phyloP scores from a whole-genome alignment of 306 rosid genomes.

The Phaseolus lunatus region DNA sequence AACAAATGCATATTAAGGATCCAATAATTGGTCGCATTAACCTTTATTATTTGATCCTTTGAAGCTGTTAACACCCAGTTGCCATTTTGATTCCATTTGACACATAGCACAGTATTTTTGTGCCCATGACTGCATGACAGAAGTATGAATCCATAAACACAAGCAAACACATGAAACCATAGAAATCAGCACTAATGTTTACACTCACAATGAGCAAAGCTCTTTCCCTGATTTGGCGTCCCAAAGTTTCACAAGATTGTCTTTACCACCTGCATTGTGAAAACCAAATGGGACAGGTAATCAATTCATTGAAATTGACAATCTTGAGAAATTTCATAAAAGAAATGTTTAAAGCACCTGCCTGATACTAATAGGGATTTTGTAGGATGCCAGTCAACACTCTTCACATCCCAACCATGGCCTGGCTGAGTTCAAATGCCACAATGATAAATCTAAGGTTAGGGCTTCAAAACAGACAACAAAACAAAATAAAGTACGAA shows the following conservation, averaged over 20 bases:
- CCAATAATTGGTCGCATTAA: constrained; percentile 10
- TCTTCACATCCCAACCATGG: constrained; percentile 99
- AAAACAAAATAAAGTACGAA: constrained; percentile 1
- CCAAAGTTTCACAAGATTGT: constrained; percentile 97
- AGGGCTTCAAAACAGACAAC: constrained; percentile 31
- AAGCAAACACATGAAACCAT: constrained; percentile 16
- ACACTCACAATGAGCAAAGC: constrained; percentile 90
- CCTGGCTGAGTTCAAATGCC: constrained; percentile 98
- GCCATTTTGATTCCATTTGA: constrained; percentile 95
- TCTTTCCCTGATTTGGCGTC: constrained; percentile 92
- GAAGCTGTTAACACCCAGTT: constrained; percentile 92
- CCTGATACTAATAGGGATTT: constrained; percentile 93
- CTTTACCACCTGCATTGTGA: constrained; percentile 81
- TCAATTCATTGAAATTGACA: constrained; percentile 30
- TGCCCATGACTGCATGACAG: constrained; percentile 89
- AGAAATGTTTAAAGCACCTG: constrained; percentile 52
- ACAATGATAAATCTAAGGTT: constrained; percentile 44
- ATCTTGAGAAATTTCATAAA: constrained; percentile 39
- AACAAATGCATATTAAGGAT: background rate
- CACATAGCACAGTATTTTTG: constrained; percentile 85
- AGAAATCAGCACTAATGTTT: constrained; percentile 38
- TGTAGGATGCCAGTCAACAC: constrained; percentile 99
- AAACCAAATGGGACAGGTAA: constrained; percentile 44
- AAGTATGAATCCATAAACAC: constrained; percentile 38
- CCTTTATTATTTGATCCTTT: constrained; percentile 94